These are phyloP conservation scores for Trametes versicolor DNA, from an alignment of 1,284 basidiomycete genomes.

Conservation along the genomic window DNA sequence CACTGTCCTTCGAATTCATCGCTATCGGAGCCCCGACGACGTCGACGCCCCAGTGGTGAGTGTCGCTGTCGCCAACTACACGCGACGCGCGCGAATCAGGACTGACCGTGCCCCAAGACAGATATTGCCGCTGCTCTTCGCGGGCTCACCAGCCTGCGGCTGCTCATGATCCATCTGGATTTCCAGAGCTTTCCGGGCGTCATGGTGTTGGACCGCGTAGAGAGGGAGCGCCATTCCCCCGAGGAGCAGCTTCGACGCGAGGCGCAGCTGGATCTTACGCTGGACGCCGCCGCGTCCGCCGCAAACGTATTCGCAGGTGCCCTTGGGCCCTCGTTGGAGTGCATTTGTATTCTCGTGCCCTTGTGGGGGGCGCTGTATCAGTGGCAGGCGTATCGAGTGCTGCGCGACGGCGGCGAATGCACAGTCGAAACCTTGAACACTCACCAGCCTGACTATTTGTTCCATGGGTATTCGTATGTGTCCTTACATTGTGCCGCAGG, in stretches of 20 bases:
- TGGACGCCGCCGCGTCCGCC: neutral
- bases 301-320: neutral
- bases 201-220: neutral
- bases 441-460: neutral
- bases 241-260: neutral
- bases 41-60: neutral
- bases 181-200: constrained; percentile 10
- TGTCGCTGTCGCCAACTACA: neutral
- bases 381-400: neutral
- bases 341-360: constrained; percentile 2
- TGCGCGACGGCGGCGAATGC: neutral
- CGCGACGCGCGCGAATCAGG: neutral
- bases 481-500: neutral
- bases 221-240: neutral
- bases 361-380: neutral
- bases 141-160: neutral
- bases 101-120: neutral
- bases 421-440: neutral
- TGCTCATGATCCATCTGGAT: constrained; percentile 17
- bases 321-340: constrained; percentile 1
- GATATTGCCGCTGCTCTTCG: constrained; percentile 7
- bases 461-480: neutral
- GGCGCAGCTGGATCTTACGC: neutral
- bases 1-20: constrained; percentile 2
- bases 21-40: neutral